Evolutionary conservation across 305 asterid genomes (phyloP), one percentile per base, ranked within the genome.

Genomic region (Plantago lanceolata): DNA sequence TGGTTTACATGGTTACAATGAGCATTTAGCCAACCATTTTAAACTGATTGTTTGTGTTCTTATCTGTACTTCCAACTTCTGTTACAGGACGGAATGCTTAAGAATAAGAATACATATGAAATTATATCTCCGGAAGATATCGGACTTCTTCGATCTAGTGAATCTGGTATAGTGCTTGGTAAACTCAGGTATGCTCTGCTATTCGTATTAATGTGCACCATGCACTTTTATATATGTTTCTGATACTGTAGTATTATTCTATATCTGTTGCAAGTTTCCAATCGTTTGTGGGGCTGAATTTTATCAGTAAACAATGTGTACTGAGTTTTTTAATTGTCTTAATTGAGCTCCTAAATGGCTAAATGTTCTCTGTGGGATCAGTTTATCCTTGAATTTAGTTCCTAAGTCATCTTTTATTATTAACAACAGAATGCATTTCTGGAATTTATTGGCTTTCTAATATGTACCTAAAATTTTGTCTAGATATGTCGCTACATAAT

Each of bases 141-240:
- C 76, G 98, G 98, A 72, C 98, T 88, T 71, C 73, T 76, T 40
- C 96, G 97, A 24, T 80, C 86, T 64, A 90, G 72, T 73, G 95
- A 93, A 76, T 93, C 96, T 70, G 99, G 99, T 50, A 87, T 93
- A 69, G 94, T 86, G 68, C 99, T 93, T 3, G 99, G 99, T 61
- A 93, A 93, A 83, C 95, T 93, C 70, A 89, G 99, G 97, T 90
- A 73, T 59, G 69, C 63, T 69, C 57, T 59, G 67, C 53, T 47
- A 54, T 43, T 37, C 57, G 17, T 21, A 50, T 57, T 12, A 35
- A 16, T 53, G n/a, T 17, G 28, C 43, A 29, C 19, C 19, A 50
- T 20, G 5, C 2, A 15, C 53, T 3, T 16, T 14, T 48, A 16
- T 48, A 48, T 16, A 48, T 48, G 4, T 48, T 48, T 48, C 6